Evolutionary conservation across 2,329 filamentous ascomycete species (phyloP), one percentile per base, ranked within the genome.

Genomic region (Xylariales sp.): DNA sequence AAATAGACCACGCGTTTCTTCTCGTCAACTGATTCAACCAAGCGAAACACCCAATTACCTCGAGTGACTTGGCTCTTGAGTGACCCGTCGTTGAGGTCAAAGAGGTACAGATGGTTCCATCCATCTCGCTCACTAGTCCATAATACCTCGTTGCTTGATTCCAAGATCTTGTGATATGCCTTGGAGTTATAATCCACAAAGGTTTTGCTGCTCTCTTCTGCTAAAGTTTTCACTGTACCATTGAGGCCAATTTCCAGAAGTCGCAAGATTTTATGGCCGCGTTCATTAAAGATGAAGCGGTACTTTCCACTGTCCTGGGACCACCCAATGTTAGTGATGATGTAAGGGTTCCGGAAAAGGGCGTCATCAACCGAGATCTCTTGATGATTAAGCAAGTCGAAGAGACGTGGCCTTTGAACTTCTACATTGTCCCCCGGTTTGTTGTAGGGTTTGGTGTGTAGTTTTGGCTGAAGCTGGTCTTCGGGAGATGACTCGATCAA

Each of bases 261-360:
- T 20, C 33, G 33, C 13, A 36, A 6, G 20, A 16, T n/a, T 25
- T 23, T 21, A 36, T 36, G 33, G 14, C 33, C 33, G 8, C 33
- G 21, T 28, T 27, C 33, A 27, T 36, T 36, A 24, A 28, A 36
- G 14, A 36, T 28, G 33, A 36, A 36, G 3, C 33, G n/a, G 33
- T 36, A 36, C 4, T 27, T 29, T 24, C 29, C 10, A 15, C 21
- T 13, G 4, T 36, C 16, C 5, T 36, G n/a, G 7, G 33, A 36
- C 33, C 33, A 36, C 14, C 33, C 33, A 6, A 36, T 15, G 29
- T 36, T 15, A 19, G 23, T 28, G 13, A 36, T 15, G 6, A 13
- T 17, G 20, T 36, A 29, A 8, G 33, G 23, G 10, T 36, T 36
- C 11, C 15, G 7, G 21, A 36, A 36, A n/a, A 36, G 24, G 13